Conservation (phyloP, 352 stramenopile genomes). For the Globisporangium nagaii region DNA sequence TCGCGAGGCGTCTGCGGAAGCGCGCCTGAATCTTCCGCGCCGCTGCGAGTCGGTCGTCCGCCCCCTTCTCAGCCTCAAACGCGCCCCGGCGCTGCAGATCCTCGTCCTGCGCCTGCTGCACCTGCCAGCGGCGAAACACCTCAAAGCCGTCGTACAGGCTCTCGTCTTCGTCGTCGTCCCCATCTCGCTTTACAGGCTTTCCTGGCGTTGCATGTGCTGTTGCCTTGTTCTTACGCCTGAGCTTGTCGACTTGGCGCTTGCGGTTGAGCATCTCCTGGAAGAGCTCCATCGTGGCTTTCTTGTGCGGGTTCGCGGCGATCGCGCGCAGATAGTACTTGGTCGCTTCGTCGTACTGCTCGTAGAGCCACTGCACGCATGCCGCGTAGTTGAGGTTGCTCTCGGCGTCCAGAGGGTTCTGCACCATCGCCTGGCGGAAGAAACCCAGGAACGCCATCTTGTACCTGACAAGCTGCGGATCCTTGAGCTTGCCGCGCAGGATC, state of each 20-base stretch:
- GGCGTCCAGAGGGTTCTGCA: constrained; percentile 49
- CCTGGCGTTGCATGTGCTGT: not conserved
- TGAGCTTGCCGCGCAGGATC: constrained; percentile 44
- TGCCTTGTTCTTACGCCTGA: constrained; percentile 6
- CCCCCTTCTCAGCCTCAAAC: constrained; percentile 25
- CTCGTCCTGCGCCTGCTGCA: constrained; percentile 43
- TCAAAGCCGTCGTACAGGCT: constrained; percentile 55
- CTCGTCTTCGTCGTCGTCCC: constrained; percentile 24
- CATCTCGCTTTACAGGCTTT: constrained; percentile 1
- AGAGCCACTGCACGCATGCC: constrained; percentile 69
- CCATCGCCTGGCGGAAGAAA: constrained; percentile 71
- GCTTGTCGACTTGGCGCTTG: constrained; percentile 29
- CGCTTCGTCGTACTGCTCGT: constrained; percentile 52
- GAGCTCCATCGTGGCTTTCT: constrained; percentile 51
- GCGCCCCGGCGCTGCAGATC: constrained; percentile 24
- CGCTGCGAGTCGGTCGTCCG: constrained; percentile 18
- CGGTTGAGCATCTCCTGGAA: constrained; percentile 77
- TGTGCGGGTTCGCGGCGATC: constrained; percentile 57
- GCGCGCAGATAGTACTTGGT: constrained; percentile 62
- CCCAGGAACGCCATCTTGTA: constrained; percentile 77
- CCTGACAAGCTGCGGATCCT: constrained; percentile 48
- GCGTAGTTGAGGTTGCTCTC: constrained; percentile 82
- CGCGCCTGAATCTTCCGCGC: constrained; percentile 62
- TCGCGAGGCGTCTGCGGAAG: constrained; percentile 49
- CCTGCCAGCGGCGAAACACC: constrained; percentile 66